Evolutionary conservation across 495 filamentous ascomycete genomes (phyloP).

Genomic region (Aspergillus wentii): DNA sequence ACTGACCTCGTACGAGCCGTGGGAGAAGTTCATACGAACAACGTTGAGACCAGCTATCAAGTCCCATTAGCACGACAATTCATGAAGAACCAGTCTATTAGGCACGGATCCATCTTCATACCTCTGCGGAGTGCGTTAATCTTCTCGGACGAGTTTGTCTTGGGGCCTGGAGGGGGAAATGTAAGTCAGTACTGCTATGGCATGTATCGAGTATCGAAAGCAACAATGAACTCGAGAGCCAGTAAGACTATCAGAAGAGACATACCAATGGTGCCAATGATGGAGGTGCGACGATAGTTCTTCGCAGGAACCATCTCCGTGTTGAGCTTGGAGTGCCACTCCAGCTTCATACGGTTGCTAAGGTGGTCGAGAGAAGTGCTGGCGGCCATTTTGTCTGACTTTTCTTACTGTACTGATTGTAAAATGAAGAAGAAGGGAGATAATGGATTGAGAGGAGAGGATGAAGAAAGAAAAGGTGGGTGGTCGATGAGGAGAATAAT

Average conservation of each 20-base stretch:
- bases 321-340: slow-evolving; percentile 83
- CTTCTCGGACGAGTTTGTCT: slow-evolving; percentile 96
- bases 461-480: slow-evolving; percentile 18
- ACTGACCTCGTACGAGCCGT: slow-evolving; percentile 82
- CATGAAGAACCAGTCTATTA: not conserved
- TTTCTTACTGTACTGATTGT: slow-evolving; percentile 8
- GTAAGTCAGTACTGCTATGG: not conserved
- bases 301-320: slow-evolving; percentile 74
- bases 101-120: slow-evolving; percentile 22
- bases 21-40: slow-evolving; percentile 99
- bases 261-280: slow-evolving; percentile 96
- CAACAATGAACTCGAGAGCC: too few species aligned
- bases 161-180: slow-evolving; percentile 56
- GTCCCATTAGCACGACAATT: slow-evolving; percentile 15
- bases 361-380: slow-evolving; percentile 73
- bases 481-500: slow-evolving; percentile 5
- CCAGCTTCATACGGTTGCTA: slow-evolving; percentile 74
- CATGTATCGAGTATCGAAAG: too few species aligned
- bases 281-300: slow-evolving; percentile 92
- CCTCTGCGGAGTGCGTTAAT: slow-evolving; percentile 85
- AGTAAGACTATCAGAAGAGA: not conserved
- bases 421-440: slow-evolving; percentile 9
- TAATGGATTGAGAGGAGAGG: slow-evolving; percentile 8
- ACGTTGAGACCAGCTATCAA: slow-evolving; percentile 80
- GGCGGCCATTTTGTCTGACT: slow-evolving; percentile 38